Percentiles rank a stretch among this genome's conserved stretches.
phyloP scores from a whole-genome alignment of 2,329 filamentous ascomycete species.

The Metarhizium humberi region DNA sequence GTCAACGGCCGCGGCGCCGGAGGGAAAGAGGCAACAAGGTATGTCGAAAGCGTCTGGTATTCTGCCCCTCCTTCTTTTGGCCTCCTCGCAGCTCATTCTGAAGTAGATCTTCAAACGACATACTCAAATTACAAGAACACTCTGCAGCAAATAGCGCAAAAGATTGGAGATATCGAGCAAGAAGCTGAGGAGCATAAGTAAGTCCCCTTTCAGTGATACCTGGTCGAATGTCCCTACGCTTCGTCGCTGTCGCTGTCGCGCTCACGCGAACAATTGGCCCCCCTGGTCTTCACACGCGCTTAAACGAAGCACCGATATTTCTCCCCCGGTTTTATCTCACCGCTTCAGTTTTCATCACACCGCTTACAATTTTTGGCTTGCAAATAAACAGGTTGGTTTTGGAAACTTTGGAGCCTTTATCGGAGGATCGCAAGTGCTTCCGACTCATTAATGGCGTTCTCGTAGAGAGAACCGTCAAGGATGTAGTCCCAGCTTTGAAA shows the following conservation, averaged over 20 bases:
- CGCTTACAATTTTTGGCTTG: slow-evolving; percentile 18
- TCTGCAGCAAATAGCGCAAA: slow-evolving; percentile 86
- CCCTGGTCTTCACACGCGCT: not conserved
- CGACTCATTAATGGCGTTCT: slow-evolving; percentile 97
- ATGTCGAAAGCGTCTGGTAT: slow-evolving; percentile 8
- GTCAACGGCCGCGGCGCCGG: slow-evolving; percentile 20
- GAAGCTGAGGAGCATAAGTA: slow-evolving; percentile 98
- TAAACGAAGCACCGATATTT: not conserved
- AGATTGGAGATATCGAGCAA: slow-evolving; percentile 95
- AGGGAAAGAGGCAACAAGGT: slow-evolving; percentile 69
- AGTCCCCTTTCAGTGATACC: slow-evolving; percentile 13
- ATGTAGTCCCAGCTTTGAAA: slow-evolving; percentile 82
- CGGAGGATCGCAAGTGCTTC: slow-evolving; percentile 88
- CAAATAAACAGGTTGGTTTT: slow-evolving; percentile 65
- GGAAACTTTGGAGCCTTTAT: slow-evolving; percentile 77
- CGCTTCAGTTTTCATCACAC: slow-evolving; percentile 27
- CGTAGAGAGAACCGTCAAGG: slow-evolving; percentile 86
- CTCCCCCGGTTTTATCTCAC: slow-evolving; percentile 22
- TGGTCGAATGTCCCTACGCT: not conserved
- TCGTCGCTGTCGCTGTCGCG: not conserved
- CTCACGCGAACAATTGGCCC: not conserved
- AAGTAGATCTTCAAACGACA: slow-evolving; percentile 65
- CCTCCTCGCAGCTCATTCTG: not conserved
- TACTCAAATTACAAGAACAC: slow-evolving; percentile 71
- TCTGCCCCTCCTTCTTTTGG: not conserved